Conservation (phyloP, 352 stramenopile species). For the Pythium rishiriense region DNA sequence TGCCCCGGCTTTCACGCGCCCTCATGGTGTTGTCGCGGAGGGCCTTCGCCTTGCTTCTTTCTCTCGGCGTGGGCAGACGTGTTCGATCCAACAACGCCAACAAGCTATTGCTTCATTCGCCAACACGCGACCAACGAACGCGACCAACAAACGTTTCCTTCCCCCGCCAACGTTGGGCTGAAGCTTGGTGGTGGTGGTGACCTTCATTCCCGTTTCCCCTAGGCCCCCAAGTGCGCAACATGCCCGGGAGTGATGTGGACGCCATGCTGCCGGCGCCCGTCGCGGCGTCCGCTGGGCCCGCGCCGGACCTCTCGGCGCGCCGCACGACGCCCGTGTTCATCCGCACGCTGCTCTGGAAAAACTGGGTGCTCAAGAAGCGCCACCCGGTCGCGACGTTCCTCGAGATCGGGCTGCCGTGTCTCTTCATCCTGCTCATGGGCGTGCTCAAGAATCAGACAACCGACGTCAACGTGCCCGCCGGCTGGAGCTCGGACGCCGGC, state of each 20-base stretch:
- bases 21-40: neutral
- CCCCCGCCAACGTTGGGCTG: neutral
- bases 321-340: conserved; percentile 32
- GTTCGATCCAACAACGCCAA: neutral
- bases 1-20: neutral
- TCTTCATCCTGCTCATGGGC: conserved; percentile 64
- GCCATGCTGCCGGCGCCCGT: neutral
- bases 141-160: neutral
- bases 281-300: neutral
- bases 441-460: conserved; percentile 51
- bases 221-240: neutral
- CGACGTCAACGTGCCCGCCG: conserved; percentile 46
- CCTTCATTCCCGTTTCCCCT: conserved; percentile 3
- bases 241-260: neutral
- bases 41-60: conserved; percentile 5
- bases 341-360: conserved; percentile 66
- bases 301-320: conserved; percentile 19
- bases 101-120: neutral
- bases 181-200: conserved; percentile 2
- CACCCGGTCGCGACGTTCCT: conserved; percentile 52
- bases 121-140: neutral
- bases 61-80: neutral
- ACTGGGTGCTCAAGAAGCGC: conserved; percentile 62
- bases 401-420: conserved; percentile 50
- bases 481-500: conserved; percentile 45